Evolutionary conservation across 192 early-diverging fungal genomes (phyloP).

Genomic region (Spinellus fusiger): DNA sequence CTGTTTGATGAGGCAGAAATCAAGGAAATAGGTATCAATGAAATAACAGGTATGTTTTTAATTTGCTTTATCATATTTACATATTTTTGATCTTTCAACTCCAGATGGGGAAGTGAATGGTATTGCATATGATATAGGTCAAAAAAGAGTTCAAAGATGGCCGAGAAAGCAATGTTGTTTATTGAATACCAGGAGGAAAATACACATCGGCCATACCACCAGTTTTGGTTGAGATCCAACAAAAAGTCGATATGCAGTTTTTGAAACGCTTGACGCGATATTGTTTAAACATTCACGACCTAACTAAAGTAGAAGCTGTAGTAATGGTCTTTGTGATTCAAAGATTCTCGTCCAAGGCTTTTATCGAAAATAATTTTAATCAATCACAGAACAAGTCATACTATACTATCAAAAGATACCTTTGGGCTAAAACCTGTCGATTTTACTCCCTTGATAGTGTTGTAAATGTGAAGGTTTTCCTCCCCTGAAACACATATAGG

Average conservation of each 20-base stretch:
- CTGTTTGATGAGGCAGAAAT: too few species aligned
- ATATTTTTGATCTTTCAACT: neutral
- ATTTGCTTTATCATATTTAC: neutral
- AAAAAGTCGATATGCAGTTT: constrained; percentile 1
- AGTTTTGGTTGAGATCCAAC: neutral
- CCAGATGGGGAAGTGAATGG: neutral
- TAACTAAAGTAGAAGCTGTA: neutral
- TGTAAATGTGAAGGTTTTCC: too few species aligned
- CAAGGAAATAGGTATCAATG: neutral
- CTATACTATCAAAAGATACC: neutral
- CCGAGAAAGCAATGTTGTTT: neutral
- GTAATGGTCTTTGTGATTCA: neutral
- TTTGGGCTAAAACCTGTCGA: neutral
- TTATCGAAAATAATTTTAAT: neutral
- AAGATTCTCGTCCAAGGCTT: neutral
- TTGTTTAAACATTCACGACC: constrained; percentile 6
- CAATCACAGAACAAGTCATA: neutral
- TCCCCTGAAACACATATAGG: too few species aligned
- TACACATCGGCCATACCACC: neutral
- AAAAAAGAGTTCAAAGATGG: neutral
- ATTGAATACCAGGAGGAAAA: neutral
- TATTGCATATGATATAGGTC: neutral
- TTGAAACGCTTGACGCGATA: neutral
- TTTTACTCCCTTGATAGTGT: neutral
- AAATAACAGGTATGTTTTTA: neutral